Evolutionary conservation across 2,329 filamentous ascomycete species (phyloP), one percentile per base, ranked within the genome.

Genomic region (Coniochaeta ligniaria): DNA sequence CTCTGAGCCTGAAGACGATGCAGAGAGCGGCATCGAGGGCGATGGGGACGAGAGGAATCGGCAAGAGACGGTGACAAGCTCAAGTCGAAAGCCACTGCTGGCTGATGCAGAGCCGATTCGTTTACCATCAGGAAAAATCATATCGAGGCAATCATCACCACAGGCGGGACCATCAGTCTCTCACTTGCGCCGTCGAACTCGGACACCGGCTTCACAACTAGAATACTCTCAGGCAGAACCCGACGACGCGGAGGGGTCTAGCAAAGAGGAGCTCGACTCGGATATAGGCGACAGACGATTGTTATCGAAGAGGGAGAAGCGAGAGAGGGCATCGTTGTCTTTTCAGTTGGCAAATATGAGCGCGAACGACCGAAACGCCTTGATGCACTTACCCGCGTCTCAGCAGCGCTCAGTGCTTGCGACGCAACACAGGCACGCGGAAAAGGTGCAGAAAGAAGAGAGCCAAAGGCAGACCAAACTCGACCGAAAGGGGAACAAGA

Each of bases 91-190:
- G 26, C 59, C 55, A 16, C 14, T 63, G 14, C 61, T 60, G n/a
- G 35, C 58, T 1, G 68, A 71, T n/a, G 68, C 71, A 1, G 64
- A 68, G 31, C 71, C 70, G 3, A 59, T 77, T 0, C 67, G 68
- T 3, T 60, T 77, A 1, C 69, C 74, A 0, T 76, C 74, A 0
- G 74, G 75, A 5, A 75, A 70, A 26, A 67, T 72, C 7, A 66
- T 76, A 7, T 67, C 68, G 12, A 68, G 68, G 52, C 69, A 60
- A 31, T 62, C 58, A 16, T 22, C 58, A 17, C 7, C 58, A 31
- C 56, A 57, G 43, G 26, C 55, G 20, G 45, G 16, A n/a, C 47
- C 41, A 3, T 59, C 62, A 22, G 1, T 35, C 35, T 69, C 26
- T 66, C 66, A 59, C 43, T 16, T 43, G n/a, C 62, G 57, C 36